Conservation (phyloP, 2,329 filamentous ascomycete genomes). For the Scortechinia acanthostroma region DNA sequence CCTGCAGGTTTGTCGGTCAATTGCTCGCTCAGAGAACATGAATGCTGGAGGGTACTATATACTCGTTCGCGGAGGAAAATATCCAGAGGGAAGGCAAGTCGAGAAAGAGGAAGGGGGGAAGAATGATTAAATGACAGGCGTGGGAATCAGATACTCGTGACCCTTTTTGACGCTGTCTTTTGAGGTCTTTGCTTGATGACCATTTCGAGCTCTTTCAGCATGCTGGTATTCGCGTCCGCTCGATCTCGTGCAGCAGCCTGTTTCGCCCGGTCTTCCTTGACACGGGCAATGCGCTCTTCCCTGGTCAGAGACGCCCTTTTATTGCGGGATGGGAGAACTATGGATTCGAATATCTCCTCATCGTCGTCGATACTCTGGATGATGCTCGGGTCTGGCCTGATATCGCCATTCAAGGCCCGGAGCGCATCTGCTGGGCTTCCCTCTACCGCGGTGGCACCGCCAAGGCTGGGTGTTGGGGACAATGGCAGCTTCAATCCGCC, state of each 20-base stretch:
- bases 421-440: constrained; percentile 63
- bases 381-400: constrained; percentile 34
- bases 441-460: constrained; percentile 60
- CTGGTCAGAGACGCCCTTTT: constrained; percentile 57
- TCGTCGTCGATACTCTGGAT: constrained; percentile 49
- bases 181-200: constrained; percentile 61
- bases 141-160: neutral
- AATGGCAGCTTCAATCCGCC: constrained; percentile 15
- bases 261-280: constrained; percentile 77
- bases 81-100: neutral
- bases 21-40: neutral
- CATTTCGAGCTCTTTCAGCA: constrained; percentile 88
- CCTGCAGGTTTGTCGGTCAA: neutral
- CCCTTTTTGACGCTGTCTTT: constrained; percentile 6
- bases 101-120: neutral
- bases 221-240: constrained; percentile 74
- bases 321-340: constrained; percentile 66
- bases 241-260: constrained; percentile 68
- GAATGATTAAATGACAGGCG: too few species aligned
- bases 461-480: constrained; percentile 55
- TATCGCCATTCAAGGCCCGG: constrained; percentile 70
- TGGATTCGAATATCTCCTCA: constrained; percentile 83
- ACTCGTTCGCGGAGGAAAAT: too few species aligned
- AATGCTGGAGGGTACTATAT: too few species aligned
- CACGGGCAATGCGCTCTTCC: constrained; percentile 80